These are phyloP conservation scores for Dalbergia cultrata DNA, from an alignment of 306 rosid species.

Conservation along the genomic window DNA sequence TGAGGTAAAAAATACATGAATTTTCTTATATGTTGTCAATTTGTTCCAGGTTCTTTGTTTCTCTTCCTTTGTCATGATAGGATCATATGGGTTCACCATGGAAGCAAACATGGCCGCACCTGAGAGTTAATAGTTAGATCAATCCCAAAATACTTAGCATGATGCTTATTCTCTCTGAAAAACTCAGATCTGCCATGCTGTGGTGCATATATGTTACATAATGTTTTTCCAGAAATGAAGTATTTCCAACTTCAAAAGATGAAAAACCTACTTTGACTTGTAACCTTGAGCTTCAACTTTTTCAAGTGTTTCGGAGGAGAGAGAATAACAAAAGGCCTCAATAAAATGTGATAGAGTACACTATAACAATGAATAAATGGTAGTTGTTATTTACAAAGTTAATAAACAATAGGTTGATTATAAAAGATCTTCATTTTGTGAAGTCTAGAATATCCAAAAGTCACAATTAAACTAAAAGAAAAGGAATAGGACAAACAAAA, in stretches of 20 bases:
- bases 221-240: conserved; percentile 9
- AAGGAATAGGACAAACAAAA: conserved; percentile 33
- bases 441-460: conserved; percentile 34
- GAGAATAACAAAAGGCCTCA: too few relatives aligned
- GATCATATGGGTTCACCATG: conserved; percentile 93
- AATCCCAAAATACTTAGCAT: conserved; percentile 30
- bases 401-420: conserved; percentile 20
- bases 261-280: not conserved
- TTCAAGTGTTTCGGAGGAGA: conserved; percentile 13
- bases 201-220: not conserved
- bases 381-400: conserved; percentile 17
- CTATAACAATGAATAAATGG: conserved; percentile 8
- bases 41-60: conserved; percentile 81
- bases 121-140: conserved; percentile 53
- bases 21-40: conserved; percentile 73
- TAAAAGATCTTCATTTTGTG: conserved; percentile 34
- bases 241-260: conserved; percentile 16
- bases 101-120: conserved; percentile 98
- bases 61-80: conserved; percentile 77
- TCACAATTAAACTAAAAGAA: conserved; percentile 11
- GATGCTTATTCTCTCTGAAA: conserved; percentile 26
- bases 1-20: conserved; percentile 76
- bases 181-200: not conserved
- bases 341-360: conserved; percentile 7
- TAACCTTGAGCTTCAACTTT: conserved; percentile 9